phyloP scores from a whole-genome alignment of 163 green algal species.

The Coccomyxa subellipsoidea region DNA sequence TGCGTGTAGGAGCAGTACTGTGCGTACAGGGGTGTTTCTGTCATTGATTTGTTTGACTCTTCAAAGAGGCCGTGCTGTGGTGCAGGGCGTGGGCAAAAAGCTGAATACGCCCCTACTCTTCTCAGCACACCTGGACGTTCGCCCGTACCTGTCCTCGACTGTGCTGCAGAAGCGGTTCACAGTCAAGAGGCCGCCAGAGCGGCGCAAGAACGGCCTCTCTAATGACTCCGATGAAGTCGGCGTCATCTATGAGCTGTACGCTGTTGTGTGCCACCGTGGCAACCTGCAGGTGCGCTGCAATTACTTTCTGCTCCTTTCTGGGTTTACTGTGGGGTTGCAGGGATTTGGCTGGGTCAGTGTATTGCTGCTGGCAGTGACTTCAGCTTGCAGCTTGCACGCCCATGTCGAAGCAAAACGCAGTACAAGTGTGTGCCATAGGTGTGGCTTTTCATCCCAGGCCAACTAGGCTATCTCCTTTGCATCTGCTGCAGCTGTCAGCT shows the following conservation, averaged over 20 bases:
- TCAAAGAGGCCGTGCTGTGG: neutral
- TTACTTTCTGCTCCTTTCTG: neutral
- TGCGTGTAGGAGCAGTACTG: too few species aligned
- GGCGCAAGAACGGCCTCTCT: neutral
- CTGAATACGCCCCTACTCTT: constrained; percentile 76
- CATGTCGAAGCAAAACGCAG: too few species aligned
- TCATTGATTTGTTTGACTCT: too few species aligned
- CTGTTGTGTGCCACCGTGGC: constrained; percentile 84
- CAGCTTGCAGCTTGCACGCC: too few species aligned
- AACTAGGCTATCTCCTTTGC: too few species aligned
- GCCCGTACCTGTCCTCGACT: constrained; percentile 64
- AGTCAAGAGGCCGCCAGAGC: neutral
- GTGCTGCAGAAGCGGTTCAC: constrained; percentile 42
- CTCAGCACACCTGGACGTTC: constrained; percentile 71
- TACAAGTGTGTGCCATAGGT: too few species aligned
- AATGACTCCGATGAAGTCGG: neutral
- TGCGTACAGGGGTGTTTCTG: too few species aligned
- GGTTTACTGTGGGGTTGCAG: too few species aligned
- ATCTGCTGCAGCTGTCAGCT: too few species aligned
- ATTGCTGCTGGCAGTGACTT: too few species aligned
- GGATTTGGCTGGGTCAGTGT: too few species aligned
- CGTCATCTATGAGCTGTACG: constrained; percentile 78
- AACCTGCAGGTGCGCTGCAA: constrained; percentile 48
- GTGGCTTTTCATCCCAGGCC: too few species aligned
- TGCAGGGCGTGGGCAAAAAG: constrained; percentile 54